These are phyloP conservation scores for Tricholoma sp. DNA, from an alignment of 768 basidiomycete species.

Conservation along the genomic window DNA sequence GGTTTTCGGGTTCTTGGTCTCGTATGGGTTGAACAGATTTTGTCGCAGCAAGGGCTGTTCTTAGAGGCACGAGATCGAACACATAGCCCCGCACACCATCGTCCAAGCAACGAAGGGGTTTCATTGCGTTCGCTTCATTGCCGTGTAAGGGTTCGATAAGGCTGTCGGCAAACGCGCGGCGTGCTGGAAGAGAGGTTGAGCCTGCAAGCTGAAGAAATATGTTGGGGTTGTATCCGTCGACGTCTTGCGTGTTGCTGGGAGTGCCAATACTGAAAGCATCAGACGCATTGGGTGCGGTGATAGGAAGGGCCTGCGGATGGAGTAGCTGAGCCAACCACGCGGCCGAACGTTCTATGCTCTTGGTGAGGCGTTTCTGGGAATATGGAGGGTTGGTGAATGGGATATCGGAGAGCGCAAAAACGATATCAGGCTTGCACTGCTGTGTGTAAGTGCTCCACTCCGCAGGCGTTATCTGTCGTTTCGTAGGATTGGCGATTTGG, in stretches of 20 bases:
- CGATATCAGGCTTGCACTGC: slow-evolving; percentile 61
- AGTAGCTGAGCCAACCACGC: slow-evolving; percentile 62
- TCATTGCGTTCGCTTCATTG: slow-evolving; percentile 47
- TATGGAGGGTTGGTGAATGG: slow-evolving; percentile 61
- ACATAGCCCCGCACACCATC: slow-evolving; percentile 67
- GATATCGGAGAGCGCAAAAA: slow-evolving; percentile 66
- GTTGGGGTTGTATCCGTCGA: background rate
- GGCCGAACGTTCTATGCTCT: slow-evolving; percentile 65
- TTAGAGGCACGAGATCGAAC: slow-evolving; percentile 58
- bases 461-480: slow-evolving; percentile 42
- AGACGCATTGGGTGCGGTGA: background rate
- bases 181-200: slow-evolving; percentile 46
- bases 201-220: slow-evolving; percentile 67
- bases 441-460: slow-evolving; percentile 53
- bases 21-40: background rate
- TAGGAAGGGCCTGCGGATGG: slow-evolving; percentile 17
- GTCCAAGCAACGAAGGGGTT: slow-evolving; percentile 53
- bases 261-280: slow-evolving; percentile 34
- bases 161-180: slow-evolving; percentile 55
- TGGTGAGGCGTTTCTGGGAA: slow-evolving; percentile 75
- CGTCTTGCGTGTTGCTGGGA: background rate
- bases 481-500: background rate
- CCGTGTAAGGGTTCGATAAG: slow-evolving; percentile 54
- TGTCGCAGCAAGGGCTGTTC: slow-evolving; percentile 23
- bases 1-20: background rate